Evolutionary conservation across 768 basidiomycete species (phyloP).

Genomic region (Mycena polygramma): DNA sequence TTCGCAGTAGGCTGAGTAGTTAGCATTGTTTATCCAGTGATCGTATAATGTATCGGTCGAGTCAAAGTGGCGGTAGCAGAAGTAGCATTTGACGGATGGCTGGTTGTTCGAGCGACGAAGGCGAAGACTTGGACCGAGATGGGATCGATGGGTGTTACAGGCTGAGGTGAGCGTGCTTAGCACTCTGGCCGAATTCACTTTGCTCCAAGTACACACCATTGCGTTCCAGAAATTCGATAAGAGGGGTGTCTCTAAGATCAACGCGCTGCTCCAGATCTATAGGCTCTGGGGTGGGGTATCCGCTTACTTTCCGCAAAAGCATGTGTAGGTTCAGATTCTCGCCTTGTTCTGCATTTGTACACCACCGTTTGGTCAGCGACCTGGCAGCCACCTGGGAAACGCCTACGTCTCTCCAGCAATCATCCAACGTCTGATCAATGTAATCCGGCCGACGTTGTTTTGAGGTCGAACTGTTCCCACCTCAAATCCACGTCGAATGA

Average conservation of each 20-base stretch:
- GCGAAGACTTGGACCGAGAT: background rate
- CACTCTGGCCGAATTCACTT: background rate
- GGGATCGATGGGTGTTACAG: background rate
- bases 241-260: background rate
- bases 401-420: too few relatives aligned
- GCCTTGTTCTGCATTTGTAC: background rate
- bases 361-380: too few relatives aligned
- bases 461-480: too few relatives aligned
- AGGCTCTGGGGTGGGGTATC: background rate
- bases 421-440: too few relatives aligned
- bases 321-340: background rate
- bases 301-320: background rate
- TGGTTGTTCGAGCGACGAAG: too few relatives aligned
- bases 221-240: background rate
- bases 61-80: slow-evolving; percentile 9
- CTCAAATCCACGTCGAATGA: too few relatives aligned
- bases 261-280: slow-evolving; percentile 16
- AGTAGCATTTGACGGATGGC: background rate
- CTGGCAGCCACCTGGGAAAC: too few relatives aligned
- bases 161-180: background rate
- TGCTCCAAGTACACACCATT: slow-evolving; percentile 1
- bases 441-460: too few relatives aligned
- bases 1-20: slow-evolving; percentile 25
- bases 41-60: slow-evolving; percentile 8
- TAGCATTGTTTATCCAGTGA: slow-evolving; percentile 9